These are phyloP conservation scores for Trypanosoma brucei DNA, from an alignment of 208 protist species.

Conservation along the genomic window DNA sequence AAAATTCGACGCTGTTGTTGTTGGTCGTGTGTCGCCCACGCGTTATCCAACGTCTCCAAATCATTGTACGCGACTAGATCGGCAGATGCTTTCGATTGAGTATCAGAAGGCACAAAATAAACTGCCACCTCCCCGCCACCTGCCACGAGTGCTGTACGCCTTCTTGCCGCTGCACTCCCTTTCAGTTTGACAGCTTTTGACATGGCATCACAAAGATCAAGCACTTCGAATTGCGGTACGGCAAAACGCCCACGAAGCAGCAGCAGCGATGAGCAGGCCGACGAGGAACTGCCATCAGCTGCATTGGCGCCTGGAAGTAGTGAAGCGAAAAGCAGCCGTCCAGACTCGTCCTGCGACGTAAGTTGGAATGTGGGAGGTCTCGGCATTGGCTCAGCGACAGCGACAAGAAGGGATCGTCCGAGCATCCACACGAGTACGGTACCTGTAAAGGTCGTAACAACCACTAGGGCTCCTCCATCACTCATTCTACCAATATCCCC, in stretches of 20 bases:
- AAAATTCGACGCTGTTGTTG: conserved; percentile 19
- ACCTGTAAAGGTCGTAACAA: conserved; percentile 46
- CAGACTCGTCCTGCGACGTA: conserved; percentile 33
- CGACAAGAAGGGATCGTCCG: conserved; percentile 29
- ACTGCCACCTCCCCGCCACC: conserved; percentile 7
- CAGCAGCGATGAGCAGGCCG: conserved; percentile 23
- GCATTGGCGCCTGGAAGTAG: not conserved
- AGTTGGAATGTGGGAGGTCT: conserved; percentile 46
- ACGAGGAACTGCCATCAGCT: not conserved
- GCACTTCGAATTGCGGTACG: conserved; percentile 52
- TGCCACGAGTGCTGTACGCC: not conserved
- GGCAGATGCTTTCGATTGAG: not conserved
- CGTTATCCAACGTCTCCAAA: conserved; percentile 24
- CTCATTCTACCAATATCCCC: not conserved
- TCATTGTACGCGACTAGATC: conserved; percentile 13
- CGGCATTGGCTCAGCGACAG: conserved; percentile 49
- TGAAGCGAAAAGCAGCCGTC: conserved; percentile 40
- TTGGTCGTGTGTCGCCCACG: conserved; percentile 21
- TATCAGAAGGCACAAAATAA: conserved; percentile 11
- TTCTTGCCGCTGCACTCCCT: not conserved
- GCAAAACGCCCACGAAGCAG: conserved; percentile 71
- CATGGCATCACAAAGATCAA: conserved; percentile 18
- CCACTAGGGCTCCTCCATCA: conserved; percentile 20
- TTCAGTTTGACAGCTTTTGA: not conserved
- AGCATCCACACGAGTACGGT: conserved; percentile 52